Percentiles rank a stretch among this genome's conserved stretches.
These are phyloP conservation scores for Ascochyta viciae-villosae DNA, from an alignment of 2,329 filamentous ascomycete species.

Conservation along the genomic window DNA sequence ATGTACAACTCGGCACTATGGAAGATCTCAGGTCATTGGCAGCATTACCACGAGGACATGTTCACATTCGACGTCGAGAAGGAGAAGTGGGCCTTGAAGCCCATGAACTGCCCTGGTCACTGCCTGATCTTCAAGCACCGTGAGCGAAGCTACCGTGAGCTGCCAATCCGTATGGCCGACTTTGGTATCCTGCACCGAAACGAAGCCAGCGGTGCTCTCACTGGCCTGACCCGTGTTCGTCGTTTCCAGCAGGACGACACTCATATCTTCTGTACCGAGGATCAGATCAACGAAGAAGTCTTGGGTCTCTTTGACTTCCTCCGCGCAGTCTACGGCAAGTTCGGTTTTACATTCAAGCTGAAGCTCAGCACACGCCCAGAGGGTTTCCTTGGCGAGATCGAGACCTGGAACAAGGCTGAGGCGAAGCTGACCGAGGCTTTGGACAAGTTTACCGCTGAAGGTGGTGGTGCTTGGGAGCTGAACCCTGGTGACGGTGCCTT, in stretches of 20 bases:
- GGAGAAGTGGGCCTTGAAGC: constrained; percentile 84
- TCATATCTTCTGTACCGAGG: constrained; percentile 91
- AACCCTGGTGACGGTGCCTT: constrained; percentile 97
- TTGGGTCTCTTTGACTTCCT: constrained; percentile 88
- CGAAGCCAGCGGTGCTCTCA: constrained; percentile 90
- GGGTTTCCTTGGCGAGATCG: constrained; percentile 84
- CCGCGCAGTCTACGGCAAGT: constrained; percentile 76
- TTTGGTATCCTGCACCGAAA: constrained; percentile 96
- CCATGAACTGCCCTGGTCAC: constrained; percentile 98
- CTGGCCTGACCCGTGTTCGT: constrained; percentile 88
- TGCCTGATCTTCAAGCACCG: constrained; percentile 86
- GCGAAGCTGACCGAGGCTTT: constrained; percentile 79
- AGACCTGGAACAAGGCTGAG: constrained; percentile 91
- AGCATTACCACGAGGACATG: constrained; percentile 94
- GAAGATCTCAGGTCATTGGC: constrained; percentile 96
- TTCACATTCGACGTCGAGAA: constrained; percentile 86
- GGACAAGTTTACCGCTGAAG: constrained; percentile 69
- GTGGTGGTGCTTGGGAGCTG: constrained; percentile 79
- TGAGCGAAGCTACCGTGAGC: constrained; percentile 84
- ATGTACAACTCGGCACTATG: constrained; percentile 94
- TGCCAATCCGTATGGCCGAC: constrained; percentile 92
- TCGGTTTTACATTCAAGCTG: constrained; percentile 90
- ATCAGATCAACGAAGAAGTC: constrained; percentile 79
- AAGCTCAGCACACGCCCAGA: constrained; percentile 92
- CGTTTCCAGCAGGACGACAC: constrained; percentile 96